Evolutionary conservation across 495 filamentous ascomycete genomes (phyloP).

Genomic region (Aspergillus nanangensis): DNA sequence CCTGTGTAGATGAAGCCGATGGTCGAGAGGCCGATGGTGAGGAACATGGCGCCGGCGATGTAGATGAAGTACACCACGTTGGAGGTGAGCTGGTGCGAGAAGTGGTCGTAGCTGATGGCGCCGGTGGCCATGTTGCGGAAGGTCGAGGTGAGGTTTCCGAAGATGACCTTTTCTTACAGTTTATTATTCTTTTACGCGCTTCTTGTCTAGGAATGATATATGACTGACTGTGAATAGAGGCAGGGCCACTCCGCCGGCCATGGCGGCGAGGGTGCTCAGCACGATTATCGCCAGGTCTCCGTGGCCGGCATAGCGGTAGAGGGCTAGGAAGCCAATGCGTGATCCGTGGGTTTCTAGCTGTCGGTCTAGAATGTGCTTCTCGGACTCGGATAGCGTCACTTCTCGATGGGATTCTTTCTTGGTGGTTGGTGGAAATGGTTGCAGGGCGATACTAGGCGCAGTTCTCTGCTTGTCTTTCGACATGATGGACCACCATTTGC

Average conservation of each 20-base stretch:
- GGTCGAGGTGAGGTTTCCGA: constrained; percentile 67
- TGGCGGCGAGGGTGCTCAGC: constrained; percentile 58
- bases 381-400: constrained; percentile 21
- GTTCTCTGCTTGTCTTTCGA: too few species aligned
- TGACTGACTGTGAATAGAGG: constrained; percentile 76
- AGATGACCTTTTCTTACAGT: constrained; percentile 48
- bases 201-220: too few species aligned
- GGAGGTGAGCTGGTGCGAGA: constrained; percentile 53
- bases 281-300: constrained; percentile 69
- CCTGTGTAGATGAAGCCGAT: constrained; percentile 91
- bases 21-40: constrained; percentile 73
- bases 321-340: constrained; percentile 57
- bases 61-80: constrained; percentile 88
- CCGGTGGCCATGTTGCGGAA: constrained; percentile 62
- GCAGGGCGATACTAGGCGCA: too few species aligned
- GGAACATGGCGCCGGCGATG: constrained; percentile 77
- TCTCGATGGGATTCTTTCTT: too few species aligned
- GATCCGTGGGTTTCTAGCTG: constrained; percentile 67
- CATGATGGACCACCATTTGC: too few species aligned
- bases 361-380: constrained; percentile 60
- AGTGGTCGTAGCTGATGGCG: constrained; percentile 43
- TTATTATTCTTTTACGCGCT: background rate
- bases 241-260: constrained; percentile 72
- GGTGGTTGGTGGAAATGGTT: too few species aligned
- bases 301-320: constrained; percentile 75